Evolutionary conservation across 495 filamentous ascomycete genomes (phyloP), one percentile per base, ranked within the genome.

Genomic region (Melanomma pulvis-pyrius): DNA sequence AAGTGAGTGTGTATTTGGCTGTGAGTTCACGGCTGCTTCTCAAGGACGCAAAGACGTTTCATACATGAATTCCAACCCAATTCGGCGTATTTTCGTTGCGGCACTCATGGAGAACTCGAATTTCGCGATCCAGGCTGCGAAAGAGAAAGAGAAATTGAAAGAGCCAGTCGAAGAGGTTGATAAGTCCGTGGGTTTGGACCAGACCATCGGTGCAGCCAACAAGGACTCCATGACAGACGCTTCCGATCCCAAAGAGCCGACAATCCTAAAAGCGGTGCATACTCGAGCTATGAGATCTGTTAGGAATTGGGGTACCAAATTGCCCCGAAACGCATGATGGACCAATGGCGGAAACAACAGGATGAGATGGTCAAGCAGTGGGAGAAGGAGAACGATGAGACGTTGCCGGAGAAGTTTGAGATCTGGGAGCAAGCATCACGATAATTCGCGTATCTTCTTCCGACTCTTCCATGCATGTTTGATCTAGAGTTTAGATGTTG

Each of bases 121-220:
- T 50, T 50, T 50, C 47, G 47, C 47, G 47, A 50, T 50, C 47
- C 47, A 50, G 47, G 47, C 47, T 50, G 47, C 47, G 47, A 50
- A 50, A 50, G 47, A 50, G 47, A 50, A 50, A 50, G 47, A 50
- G 47, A 50, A 50, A 50, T 50, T 50, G 47, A 50, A 50, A 50
- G 47, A 50, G 47, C 47, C 47, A 50, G 47, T 50, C 47, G 47
- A 50, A 50, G 47, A 50, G 47, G 47, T 50, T 50, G 47, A 50
- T 50, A 50, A 50, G 47, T 50, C 47, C 47, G 47, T 50, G 47
- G 47, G 47, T 50, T 50, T 50, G 47, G 47, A 50, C 47, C 47
- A 50, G 47, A 50, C 47, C 47, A 50, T 50, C 47, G 47, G 47
- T 50, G 47, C 47, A 50, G 47, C 21, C 47, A 50, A 50, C 47